Conservation (phyloP, 345 rosid species). For the Durio zibethinus region DNA sequence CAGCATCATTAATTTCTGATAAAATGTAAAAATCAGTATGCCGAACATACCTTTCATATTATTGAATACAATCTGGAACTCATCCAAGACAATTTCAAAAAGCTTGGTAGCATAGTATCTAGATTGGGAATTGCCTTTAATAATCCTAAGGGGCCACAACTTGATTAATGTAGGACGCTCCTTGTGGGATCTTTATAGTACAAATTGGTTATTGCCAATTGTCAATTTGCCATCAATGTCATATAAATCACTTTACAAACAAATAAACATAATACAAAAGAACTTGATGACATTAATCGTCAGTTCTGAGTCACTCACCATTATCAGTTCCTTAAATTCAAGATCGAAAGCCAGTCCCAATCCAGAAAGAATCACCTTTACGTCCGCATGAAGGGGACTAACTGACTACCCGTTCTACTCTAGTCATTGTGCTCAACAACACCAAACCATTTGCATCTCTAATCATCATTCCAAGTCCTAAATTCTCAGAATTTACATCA, state of each 20-base stretch:
- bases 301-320: no score
- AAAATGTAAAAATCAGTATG: background rate
- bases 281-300: background rate
- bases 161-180: slow-evolving; percentile 14
- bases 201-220: background rate
- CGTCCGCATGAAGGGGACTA: no score
- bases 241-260: background rate
- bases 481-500: no score
- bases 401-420: no score
- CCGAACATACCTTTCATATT: background rate
- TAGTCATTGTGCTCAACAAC: no score
- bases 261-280: background rate
- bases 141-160: slow-evolving; percentile 13
- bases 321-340: no score
- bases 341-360: no score
- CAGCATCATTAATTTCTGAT: background rate
- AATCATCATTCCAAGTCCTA: no score
- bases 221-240: slow-evolving; percentile 12
- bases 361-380: no score
- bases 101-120: slow-evolving; percentile 15
- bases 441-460: no score
- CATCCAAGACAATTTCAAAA: slow-evolving; percentile 5
- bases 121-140: slow-evolving; percentile 17
- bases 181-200: background rate
- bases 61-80: background rate